phyloP scores from a whole-genome alignment of 164 flowering plant genomes.

The Berberis vulgaris region DNA sequence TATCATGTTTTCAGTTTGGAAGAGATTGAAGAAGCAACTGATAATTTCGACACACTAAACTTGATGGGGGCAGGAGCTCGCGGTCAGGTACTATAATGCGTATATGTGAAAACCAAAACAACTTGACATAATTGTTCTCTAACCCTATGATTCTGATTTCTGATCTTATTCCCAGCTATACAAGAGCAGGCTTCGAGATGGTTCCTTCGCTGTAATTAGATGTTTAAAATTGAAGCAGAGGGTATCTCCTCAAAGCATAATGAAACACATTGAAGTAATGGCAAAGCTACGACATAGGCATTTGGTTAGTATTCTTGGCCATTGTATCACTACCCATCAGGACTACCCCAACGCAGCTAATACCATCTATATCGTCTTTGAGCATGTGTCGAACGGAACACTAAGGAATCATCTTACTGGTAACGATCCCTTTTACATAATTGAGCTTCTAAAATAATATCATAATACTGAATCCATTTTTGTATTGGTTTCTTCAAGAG shows the following conservation, averaged over 20 bases:
- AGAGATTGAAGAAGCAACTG: slow-evolving; percentile 79
- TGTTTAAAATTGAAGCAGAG: slow-evolving; percentile 54
- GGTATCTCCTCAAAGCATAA: slow-evolving; percentile 39
- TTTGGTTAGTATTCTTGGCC: slow-evolving; percentile 79
- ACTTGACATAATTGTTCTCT: too few relatives aligned
- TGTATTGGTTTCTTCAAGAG: slow-evolving; percentile 29
- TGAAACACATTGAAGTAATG: slow-evolving; percentile 48
- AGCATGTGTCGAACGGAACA: slow-evolving; percentile 56
- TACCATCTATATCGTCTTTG: slow-evolving; percentile 55
- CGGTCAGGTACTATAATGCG: slow-evolving; percentile 45
- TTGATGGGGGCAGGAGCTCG: slow-evolving; percentile 59
- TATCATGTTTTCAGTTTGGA: slow-evolving; percentile 59
- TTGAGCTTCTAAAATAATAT: too few relatives aligned
- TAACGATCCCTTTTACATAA: slow-evolving; percentile 14
- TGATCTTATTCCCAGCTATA: slow-evolving; percentile 38
- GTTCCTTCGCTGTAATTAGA: slow-evolving; percentile 43
- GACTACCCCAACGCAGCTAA: slow-evolving; percentile 38
- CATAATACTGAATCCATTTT: not conserved
- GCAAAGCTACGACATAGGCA: slow-evolving; percentile 69
- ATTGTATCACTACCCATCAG: slow-evolving; percentile 47
- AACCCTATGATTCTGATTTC: too few relatives aligned
- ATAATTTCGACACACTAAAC: slow-evolving; percentile 55
- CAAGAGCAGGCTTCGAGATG: slow-evolving; percentile 66
- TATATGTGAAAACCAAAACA: too few relatives aligned
- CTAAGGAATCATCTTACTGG: slow-evolving; percentile 56